Percentiles rank a stretch among this genome's conserved stretches.
These are phyloP conservation scores for Nepenthes gracilis DNA, from an alignment of 148 eudicot genomes.

Conservation along the genomic window DNA sequence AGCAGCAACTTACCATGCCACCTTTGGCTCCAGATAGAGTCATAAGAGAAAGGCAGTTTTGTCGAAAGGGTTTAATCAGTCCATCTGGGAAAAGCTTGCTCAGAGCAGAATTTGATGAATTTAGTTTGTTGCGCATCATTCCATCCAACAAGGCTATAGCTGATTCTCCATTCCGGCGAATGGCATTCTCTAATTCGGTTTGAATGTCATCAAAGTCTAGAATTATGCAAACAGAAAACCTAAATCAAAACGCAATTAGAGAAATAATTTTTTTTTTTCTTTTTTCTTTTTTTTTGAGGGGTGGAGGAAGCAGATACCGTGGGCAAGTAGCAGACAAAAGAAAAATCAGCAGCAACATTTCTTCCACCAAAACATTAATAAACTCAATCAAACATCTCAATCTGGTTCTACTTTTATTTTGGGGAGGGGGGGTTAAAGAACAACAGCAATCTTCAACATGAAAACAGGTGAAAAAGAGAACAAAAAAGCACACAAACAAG, in stretches of 20 bases:
- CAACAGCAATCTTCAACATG: too few relatives aligned
- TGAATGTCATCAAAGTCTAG: constrained; percentile 58
- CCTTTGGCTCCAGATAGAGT: constrained; percentile 98
- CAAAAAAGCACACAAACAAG: too few relatives aligned
- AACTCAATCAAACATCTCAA: too few relatives aligned
- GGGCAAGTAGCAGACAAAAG: background rate
- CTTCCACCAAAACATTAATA: too few relatives aligned
- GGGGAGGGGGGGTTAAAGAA: too few relatives aligned
- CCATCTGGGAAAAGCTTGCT: constrained; percentile 66
- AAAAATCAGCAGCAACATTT: background rate
- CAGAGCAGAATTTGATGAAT: constrained; percentile 37
- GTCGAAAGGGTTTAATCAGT: constrained; percentile 70
- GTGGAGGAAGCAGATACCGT: background rate
- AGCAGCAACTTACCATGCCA: constrained; percentile 63
- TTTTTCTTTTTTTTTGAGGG: too few relatives aligned
- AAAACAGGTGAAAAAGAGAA: too few relatives aligned
- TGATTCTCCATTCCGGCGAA: constrained; percentile 57
- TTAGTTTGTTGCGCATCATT: constrained; percentile 81
- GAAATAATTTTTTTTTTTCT: background rate
- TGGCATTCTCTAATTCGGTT: constrained; percentile 68
- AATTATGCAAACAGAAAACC: background rate
- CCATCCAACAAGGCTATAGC: constrained; percentile 67
- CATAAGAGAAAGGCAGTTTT: constrained; percentile 88
- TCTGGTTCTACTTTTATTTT: too few relatives aligned
- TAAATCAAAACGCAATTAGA: constrained; percentile 5